A percentile compares a stretch with the other conserved stretches of the same genome.
Evolutionary conservation across 2,329 filamentous ascomycete genomes (phyloP).

Genomic region (Arachnopeziza araneosa): DNA sequence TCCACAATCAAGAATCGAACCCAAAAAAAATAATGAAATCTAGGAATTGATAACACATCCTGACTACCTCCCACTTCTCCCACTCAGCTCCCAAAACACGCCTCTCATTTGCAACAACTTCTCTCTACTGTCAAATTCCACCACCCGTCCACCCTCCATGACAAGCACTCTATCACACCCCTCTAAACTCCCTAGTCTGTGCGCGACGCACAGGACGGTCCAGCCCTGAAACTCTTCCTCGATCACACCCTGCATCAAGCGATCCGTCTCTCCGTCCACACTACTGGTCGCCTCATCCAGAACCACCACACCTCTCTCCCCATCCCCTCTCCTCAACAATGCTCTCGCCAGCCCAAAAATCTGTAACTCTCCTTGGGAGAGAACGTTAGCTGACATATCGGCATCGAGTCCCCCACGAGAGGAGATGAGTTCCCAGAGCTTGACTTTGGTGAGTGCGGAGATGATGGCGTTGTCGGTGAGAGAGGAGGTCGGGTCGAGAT

Average conservation of each 20-base stretch:
- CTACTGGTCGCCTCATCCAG: slow-evolving; percentile 30
- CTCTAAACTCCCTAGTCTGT: slow-evolving; percentile 33
- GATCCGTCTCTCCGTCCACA: slow-evolving; percentile 28
- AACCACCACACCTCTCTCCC: slow-evolving; percentile 26
- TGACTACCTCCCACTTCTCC: not conserved
- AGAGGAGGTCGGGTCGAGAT: slow-evolving; percentile 34
- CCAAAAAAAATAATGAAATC: too few relatives aligned
- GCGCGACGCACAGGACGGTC: slow-evolving; percentile 38
- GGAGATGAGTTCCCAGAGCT: slow-evolving; percentile 11
- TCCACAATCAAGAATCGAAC: too few relatives aligned
- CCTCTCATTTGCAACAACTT: slow-evolving; percentile 44
- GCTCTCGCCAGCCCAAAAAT: slow-evolving; percentile 43
- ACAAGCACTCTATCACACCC: slow-evolving; percentile 41
- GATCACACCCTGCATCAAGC: slow-evolving; percentile 35
- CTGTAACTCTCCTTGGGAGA: slow-evolving; percentile 43
- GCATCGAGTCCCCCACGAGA: slow-evolving; percentile 38
- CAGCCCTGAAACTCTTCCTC: slow-evolving; percentile 43
- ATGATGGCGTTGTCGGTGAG: slow-evolving; percentile 66
- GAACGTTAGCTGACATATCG: slow-evolving; percentile 21
- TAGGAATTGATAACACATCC: too few relatives aligned
- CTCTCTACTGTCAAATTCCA: slow-evolving; percentile 81
- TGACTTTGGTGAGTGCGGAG: slow-evolving; percentile 74
- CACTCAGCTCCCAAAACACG: slow-evolving; percentile 10
- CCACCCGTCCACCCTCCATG: slow-evolving; percentile 48
- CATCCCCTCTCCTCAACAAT: slow-evolving; percentile 30